Conservation (phyloP, 2,329 filamentous ascomycete species). For the Spiromastix sp. region DNA sequence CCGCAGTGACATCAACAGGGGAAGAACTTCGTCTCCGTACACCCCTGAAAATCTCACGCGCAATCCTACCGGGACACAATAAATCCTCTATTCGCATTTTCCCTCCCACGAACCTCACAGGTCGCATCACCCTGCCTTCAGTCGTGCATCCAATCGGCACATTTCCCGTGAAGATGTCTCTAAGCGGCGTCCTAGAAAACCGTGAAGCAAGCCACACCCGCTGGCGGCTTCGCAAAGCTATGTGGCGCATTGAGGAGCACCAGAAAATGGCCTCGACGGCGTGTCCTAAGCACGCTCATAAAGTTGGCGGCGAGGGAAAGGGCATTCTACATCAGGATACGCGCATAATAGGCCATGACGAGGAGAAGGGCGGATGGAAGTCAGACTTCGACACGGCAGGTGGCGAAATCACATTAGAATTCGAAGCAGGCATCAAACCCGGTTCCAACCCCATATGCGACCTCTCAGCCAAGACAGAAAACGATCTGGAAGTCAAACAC, state of each 20-base stretch:
- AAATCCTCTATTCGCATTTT: constrained; percentile 91
- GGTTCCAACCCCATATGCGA: constrained; percentile 64
- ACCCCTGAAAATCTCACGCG: constrained; percentile 64
- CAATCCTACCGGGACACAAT: constrained; percentile 66
- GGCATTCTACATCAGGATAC: constrained; percentile 64
- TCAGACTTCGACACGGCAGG: constrained; percentile 57
- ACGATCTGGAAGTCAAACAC: constrained; percentile 72
- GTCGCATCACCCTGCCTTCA: constrained; percentile 68
- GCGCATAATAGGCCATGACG: constrained; percentile 67
- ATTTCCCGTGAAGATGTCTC: constrained; percentile 67
- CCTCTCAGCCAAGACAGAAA: constrained; percentile 49
- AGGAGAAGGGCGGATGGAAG: constrained; percentile 86
- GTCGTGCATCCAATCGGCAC: constrained; percentile 78
- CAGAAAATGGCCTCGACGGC: constrained; percentile 68
- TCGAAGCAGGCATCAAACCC: constrained; percentile 53
- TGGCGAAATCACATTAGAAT: constrained; percentile 74
- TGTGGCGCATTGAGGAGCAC: constrained; percentile 87
- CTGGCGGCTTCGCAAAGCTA: constrained; percentile 84
- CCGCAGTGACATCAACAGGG: constrained; percentile 49
- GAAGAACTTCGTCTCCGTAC: constrained; percentile 56
- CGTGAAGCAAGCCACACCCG: constrained; percentile 63
- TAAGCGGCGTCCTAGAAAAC: constrained; percentile 72
- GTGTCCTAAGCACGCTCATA: constrained; percentile 64
- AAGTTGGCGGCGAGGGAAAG: constrained; percentile 56
- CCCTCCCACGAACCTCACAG: constrained; percentile 87